Conservation (phyloP, 768 basidiomycete genomes). For the Amanita pseudoporphyria region DNA sequence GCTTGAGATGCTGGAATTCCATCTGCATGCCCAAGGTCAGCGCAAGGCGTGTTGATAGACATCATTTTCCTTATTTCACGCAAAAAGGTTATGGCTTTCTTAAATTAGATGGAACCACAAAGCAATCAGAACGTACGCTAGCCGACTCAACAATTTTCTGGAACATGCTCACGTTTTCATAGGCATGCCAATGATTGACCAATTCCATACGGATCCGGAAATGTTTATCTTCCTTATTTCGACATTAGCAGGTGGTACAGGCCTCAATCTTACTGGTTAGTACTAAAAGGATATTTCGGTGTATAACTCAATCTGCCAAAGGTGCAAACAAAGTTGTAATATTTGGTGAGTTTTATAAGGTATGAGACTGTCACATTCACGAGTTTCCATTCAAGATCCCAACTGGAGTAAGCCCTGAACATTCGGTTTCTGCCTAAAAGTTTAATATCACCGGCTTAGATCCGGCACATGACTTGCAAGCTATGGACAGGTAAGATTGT, state of each 20-base stretch:
- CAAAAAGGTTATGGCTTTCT: constrained; percentile 48
- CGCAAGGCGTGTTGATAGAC: not conserved
- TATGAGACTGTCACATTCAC: not conserved
- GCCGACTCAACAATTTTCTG: not conserved
- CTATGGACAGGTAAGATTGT: constrained; percentile 56
- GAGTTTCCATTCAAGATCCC: constrained; percentile 56
- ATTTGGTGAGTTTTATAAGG: constrained; percentile 43
- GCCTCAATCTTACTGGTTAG: constrained; percentile 68
- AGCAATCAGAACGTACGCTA: constrained; percentile 52
- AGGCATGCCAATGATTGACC: constrained; percentile 85
- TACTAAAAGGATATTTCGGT: not conserved
- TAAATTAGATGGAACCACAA: constrained; percentile 73
- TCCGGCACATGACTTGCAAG: constrained; percentile 91
- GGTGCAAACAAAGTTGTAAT: constrained; percentile 93
- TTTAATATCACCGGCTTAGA: constrained; percentile 38
- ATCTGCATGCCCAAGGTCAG: constrained; percentile 50
- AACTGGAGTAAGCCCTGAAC: constrained; percentile 73
- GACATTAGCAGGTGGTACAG: constrained; percentile 86
- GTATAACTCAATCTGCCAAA: constrained; percentile 6
- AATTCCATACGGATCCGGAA: constrained; percentile 65
- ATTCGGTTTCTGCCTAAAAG: not conserved
- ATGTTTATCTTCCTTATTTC: constrained; percentile 83
- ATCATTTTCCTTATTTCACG: not conserved
- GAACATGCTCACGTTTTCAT: not conserved
- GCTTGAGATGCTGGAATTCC: constrained; percentile 75